Evolutionary conservation across 176 grass and related monocot genomes (phyloP).

Genomic region (Puccinellia tenuiflora): DNA sequence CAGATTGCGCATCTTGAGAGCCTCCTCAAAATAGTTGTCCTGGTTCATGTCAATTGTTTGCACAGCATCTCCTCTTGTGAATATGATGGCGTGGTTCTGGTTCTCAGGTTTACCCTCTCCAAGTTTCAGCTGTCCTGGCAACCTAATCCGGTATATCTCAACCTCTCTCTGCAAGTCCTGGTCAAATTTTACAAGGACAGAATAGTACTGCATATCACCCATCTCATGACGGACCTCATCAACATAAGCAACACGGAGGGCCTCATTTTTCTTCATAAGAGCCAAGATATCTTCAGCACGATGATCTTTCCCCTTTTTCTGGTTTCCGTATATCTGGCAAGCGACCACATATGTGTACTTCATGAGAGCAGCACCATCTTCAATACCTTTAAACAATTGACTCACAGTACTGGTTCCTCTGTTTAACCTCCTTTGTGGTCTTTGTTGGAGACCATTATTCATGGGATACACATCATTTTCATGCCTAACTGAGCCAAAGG

Average conservation of each 20-base stretch:
- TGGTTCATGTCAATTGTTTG: slow-evolving; percentile 99
- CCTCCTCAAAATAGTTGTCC: slow-evolving; percentile 96
- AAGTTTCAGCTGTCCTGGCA: slow-evolving; percentile 82
- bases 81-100: slow-evolving; percentile 96
- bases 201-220: slow-evolving; percentile 60
- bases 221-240: slow-evolving; percentile 52
- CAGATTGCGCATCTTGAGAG: slow-evolving; percentile 97
- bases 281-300: slow-evolving; percentile 76
- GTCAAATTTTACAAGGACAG: slow-evolving; percentile 95
- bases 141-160: slow-evolving; percentile 84
- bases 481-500: slow-evolving; percentile 68
- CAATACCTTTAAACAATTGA: slow-evolving; percentile 78
- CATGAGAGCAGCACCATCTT: slow-evolving; percentile 80
- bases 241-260: slow-evolving; percentile 89
- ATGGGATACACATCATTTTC: slow-evolving; percentile 46
- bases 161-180: slow-evolving; percentile 62
- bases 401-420: slow-evolving; percentile 68
- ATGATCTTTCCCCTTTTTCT: slow-evolving; percentile 75
- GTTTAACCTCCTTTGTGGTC: slow-evolving; percentile 47
- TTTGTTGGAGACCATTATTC: slow-evolving; percentile 40
- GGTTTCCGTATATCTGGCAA: slow-evolving; percentile 93
- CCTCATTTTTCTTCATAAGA: slow-evolving; percentile 93
- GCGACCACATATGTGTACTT: slow-evolving; percentile 93
- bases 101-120: slow-evolving; percentile 99
- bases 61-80: slow-evolving; percentile 85